phyloP scores from a whole-genome alignment of 805 yeast genomes.

The Ogataea nitratoaversa region DNA sequence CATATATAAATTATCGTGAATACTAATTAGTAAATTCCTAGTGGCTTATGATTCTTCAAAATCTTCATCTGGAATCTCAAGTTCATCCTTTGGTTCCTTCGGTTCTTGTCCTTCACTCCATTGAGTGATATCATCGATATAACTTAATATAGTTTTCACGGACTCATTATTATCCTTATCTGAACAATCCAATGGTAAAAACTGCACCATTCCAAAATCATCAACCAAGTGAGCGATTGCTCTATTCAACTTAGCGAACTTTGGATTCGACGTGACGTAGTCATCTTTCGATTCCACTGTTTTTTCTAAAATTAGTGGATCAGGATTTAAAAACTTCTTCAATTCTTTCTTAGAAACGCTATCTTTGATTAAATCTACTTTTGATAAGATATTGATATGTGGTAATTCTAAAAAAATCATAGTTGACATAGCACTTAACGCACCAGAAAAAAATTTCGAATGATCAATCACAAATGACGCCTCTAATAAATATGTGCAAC shows the following conservation, averaged over 20 bases:
- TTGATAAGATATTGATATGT: slow-evolving; percentile 85
- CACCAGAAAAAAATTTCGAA: slow-evolving; percentile 92
- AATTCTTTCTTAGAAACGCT: slow-evolving; percentile 71
- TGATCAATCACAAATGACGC: slow-evolving; percentile 91
- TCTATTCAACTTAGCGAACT: slow-evolving; percentile 66
- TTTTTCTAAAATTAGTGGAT: slow-evolving; percentile 68
- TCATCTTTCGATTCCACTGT: slow-evolving; percentile 30
- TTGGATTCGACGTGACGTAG: slow-evolving; percentile 38
- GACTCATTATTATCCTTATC: slow-evolving; percentile 61
- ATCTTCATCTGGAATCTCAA: slow-evolving; percentile 57
- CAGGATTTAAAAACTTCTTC: slow-evolving; percentile 86
- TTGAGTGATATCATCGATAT: slow-evolving; percentile 95
- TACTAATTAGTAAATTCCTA: too few species aligned
- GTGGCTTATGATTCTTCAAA: slow-evolving; percentile 7
- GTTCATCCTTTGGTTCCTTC: slow-evolving; percentile 84
- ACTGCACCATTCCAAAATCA: slow-evolving; percentile 98
- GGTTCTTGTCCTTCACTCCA: slow-evolving; percentile 98
- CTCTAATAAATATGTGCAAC: slow-evolving; percentile 90
- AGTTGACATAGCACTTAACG: slow-evolving; percentile 95
- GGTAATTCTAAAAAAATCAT: slow-evolving; percentile 95
- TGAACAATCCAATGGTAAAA: slow-evolving; percentile 75
- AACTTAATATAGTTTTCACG: slow-evolving; percentile 78
- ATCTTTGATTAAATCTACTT: slow-evolving; percentile 80
- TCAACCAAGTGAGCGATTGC: slow-evolving; percentile 88
- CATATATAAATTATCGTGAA: too few species aligned